Percentiles rank a stretch among this genome's conserved stretches.
Evolutionary conservation across 129 eudicot genomes (phyloP).

Genomic region (Saposhnikovia divaricata): DNA sequence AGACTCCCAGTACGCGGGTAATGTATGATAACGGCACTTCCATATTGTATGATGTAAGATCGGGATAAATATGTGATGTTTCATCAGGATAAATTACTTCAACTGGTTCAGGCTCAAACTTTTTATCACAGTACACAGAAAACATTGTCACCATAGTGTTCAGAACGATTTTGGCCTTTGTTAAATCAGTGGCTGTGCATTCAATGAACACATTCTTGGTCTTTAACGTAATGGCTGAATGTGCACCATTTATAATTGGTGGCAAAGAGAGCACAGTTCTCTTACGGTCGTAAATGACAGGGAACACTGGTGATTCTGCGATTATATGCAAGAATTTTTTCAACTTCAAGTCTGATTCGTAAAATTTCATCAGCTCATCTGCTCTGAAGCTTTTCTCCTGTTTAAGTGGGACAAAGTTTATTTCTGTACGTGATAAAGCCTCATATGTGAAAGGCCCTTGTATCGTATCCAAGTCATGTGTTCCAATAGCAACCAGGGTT

Average conservation of each 20-base stretch:
- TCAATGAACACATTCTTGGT: conserved; percentile 91
- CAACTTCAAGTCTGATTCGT: conserved; percentile 80
- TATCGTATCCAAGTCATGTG: conserved; percentile 89
- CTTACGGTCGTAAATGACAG: conserved; percentile 70
- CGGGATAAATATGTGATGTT: conserved; percentile 61
- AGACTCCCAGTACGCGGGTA: conserved; percentile 52
- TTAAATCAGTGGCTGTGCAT: conserved; percentile 97
- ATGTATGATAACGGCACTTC: conserved; percentile 71
- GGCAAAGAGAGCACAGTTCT: conserved; percentile 89
- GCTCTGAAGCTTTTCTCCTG: conserved; percentile 75
- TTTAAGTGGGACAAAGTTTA: conserved; percentile 76
- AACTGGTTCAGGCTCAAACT: conserved; percentile 95
- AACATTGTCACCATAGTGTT: conserved; percentile 98
- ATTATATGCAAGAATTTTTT: conserved; percentile 90
- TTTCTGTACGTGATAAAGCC: conserved; percentile 84
- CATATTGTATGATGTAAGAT: conserved; percentile 70
- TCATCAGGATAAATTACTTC: conserved; percentile 68
- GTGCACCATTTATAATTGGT: conserved; percentile 90
- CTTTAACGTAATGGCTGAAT: conserved; percentile 80
- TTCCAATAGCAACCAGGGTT: conserved; percentile 93
- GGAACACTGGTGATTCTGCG: conserved; percentile 78
- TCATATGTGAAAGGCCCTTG: conserved; percentile 94
- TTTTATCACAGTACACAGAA: conserved; percentile 69
- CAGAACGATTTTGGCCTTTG: conserved; percentile 87
- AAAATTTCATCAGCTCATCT: conserved; percentile 76